Evolutionary conservation across 2,329 filamentous ascomycete species (phyloP), one percentile per base, ranked within the genome.

Genomic region (Pseudogymnoascus sp.): DNA sequence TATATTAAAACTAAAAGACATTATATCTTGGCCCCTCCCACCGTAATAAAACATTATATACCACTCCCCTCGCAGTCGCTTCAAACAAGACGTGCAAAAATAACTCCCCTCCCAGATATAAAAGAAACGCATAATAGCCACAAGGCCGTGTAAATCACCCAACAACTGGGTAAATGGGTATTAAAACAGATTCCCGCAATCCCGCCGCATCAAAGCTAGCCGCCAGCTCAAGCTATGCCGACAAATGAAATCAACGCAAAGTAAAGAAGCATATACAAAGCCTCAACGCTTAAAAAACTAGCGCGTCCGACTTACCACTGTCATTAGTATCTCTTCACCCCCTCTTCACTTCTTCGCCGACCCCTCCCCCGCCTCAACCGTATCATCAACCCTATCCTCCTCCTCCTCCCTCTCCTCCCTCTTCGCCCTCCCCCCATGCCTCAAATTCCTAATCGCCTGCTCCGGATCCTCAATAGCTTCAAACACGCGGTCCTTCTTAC

Each of bases 401-500:
- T 21, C 59, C 33, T 40, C 59, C 59, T 60, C 37, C 59, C 31
- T 60, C 23, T 42, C 59, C 59, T 42, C 59, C 31, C 37, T 42
- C 59, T 40, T 10, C 59, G 33, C 33, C 10, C 59, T 15, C 4
- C 60, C 60, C 1, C 37, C 23, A 26, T 60, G 60, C 26, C 62
- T 62, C 2, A 64, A 29, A 31, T 62, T 44, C 26, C 31, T 40
- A 29, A 59, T 44, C 23, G 61, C 63, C 4, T 15, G 26, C 3
- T 71, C 70, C 3, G 82, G 82, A 61, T 84, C 77, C 70, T 83
- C 80, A 2, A 85, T 56, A 0, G 80, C 75, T 3, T 83, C 81
- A 67, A 77, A 77, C 1, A 78, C 81, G 53, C 75, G 76, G 72
- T 86, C 82, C 67, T 76, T 80, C 72, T 82, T 83, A 65, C 79